These are phyloP conservation scores for Pythium sukuiense DNA, from an alignment of 352 stramenopile genomes.

Conservation along the genomic window DNA sequence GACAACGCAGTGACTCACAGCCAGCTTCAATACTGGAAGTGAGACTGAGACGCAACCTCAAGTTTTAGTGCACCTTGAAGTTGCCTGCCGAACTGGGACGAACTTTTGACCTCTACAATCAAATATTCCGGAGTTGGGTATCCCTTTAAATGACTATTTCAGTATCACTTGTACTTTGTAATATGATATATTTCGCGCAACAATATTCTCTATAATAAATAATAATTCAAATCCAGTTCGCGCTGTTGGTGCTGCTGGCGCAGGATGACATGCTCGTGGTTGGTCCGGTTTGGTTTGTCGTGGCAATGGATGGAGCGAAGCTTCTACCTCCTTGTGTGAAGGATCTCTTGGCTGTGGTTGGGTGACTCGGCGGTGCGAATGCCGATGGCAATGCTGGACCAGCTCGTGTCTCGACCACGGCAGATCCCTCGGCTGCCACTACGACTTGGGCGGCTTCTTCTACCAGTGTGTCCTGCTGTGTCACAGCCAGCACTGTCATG, in stretches of 20 bases:
- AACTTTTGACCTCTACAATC: background rate
- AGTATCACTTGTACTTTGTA: background rate
- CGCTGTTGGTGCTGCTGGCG: background rate
- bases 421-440: slow-evolving; percentile 1
- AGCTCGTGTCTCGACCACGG: background rate
- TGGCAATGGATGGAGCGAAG: background rate
- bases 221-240: background rate
- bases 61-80: background rate
- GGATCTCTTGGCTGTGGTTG: background rate
- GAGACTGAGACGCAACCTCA: background rate
- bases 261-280: background rate
- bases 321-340: background rate
- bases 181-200: background rate
- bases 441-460: slow-evolving; percentile 5
- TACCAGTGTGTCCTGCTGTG: slow-evolving; percentile 6
- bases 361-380: background rate
- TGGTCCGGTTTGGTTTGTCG: background rate
- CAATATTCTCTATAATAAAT: background rate
- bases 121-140: background rate
- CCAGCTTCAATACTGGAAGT: background rate
- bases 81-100: background rate
- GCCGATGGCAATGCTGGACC: background rate
- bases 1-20: background rate
- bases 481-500: slow-evolving; percentile 17
- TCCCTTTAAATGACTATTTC: too few species aligned